phyloP scores from a whole-genome alignment of 2,329 filamentous ascomycete genomes.

The Beauveria bassiana region DNA sequence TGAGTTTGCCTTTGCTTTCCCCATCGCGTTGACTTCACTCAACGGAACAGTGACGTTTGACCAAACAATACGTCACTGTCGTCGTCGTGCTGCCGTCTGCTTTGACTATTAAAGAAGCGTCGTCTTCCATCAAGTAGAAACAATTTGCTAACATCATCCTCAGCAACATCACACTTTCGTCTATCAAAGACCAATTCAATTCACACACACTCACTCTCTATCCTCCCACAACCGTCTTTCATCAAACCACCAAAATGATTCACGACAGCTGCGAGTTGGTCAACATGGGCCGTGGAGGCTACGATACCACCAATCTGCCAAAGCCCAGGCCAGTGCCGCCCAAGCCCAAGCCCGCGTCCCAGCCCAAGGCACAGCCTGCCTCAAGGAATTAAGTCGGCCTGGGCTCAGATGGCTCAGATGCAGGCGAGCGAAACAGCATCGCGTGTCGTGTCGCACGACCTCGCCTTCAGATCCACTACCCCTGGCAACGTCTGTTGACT shows the following conservation, averaged over 20 bases:
- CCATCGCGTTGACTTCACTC: background rate
- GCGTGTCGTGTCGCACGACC: slow-evolving; percentile 4
- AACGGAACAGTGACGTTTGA: background rate
- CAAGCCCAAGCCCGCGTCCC: slow-evolving; percentile 26
- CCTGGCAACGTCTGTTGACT: slow-evolving; percentile 16
- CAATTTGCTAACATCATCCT: background rate
- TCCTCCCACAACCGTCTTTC: too few relatives aligned
- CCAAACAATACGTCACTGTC: background rate
- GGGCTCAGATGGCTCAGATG: background rate
- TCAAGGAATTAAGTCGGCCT: slow-evolving; percentile 19
- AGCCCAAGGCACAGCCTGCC: too few relatives aligned
- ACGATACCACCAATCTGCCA: slow-evolving; percentile 42
- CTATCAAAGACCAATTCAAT: background rate
- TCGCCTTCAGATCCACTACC: slow-evolving; percentile 12
- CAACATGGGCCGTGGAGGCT: slow-evolving; percentile 45
- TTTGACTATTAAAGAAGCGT: background rate
- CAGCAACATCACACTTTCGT: slow-evolving; percentile 2
- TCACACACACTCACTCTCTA: too few relatives aligned
- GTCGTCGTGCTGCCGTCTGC: background rate
- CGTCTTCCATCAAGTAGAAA: background rate
- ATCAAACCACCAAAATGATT: slow-evolving; percentile 27
- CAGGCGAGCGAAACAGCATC: background rate
- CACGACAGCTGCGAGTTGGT: slow-evolving; percentile 24
- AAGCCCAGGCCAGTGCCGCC: slow-evolving; percentile 32
- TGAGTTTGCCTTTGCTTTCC: slow-evolving; percentile 10